Evolutionary conservation across 176 grass and related monocot genomes (phyloP).

Genomic region (Lolium multiflorum): DNA sequence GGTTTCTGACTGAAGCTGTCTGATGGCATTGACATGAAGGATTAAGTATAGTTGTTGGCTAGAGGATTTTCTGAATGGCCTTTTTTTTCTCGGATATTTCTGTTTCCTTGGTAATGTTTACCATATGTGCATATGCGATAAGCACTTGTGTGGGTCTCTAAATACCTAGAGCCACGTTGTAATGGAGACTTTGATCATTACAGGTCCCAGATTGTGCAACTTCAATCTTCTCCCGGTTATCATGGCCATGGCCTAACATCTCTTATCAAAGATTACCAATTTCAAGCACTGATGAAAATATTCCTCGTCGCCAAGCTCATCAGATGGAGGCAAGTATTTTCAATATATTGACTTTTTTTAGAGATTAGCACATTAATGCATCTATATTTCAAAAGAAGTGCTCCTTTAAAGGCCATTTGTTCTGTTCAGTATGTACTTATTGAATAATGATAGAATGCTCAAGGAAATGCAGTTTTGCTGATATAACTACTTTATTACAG

Average conservation of each 20-base stretch:
- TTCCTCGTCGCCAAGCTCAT: conserved; percentile 32
- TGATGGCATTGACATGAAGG: neutral
- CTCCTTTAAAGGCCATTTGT: neutral
- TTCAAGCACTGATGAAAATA: conserved; percentile 53
- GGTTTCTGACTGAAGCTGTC: neutral
- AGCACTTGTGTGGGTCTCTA: neutral
- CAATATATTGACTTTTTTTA: neutral
- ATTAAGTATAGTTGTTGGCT: neutral
- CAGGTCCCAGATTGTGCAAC: conserved; percentile 72
- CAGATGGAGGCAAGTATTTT: conserved; percentile 67
- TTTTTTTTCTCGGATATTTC: neutral
- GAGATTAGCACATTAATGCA: neutral
- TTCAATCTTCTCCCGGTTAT: conserved; percentile 54
- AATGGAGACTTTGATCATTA: conserved; percentile 31
- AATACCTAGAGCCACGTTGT: neutral
- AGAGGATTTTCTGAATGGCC: neutral
- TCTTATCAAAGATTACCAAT: conserved; percentile 61
- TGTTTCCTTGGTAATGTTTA: neutral
- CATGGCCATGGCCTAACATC: conserved; percentile 55
- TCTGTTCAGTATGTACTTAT: neutral
- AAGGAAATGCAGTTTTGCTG: neutral
- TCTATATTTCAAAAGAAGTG: neutral
- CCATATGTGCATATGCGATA: neutral
- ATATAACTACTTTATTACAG: neutral
- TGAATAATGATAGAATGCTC: neutral